Base-by-base conservation (phyloP, 2,329 filamentous ascomycete species). In the Microsporum ferrugineum region DNA sequence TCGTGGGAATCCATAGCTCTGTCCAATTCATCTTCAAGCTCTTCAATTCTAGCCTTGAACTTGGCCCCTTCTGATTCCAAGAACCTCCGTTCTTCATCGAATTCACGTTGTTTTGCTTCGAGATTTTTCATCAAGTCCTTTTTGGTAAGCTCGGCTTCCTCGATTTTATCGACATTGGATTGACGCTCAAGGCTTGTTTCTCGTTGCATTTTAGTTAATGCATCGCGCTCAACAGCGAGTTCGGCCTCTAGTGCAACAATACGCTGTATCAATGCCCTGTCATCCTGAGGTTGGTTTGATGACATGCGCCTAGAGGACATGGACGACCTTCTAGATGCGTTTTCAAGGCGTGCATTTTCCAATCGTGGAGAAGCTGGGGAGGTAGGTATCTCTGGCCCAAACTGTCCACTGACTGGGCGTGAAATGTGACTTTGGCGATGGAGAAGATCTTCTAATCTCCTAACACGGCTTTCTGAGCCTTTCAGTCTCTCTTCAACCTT, bases 51-150 rank as follows among this genome's bases (percentile, higher is more conserved):
- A 60, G 86, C 80, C 69, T 88, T 91, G 61, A 91, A 81, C 12
- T 83, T 82, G 66, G 85, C 87, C 61, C 94, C 85, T 71, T 97
- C 91, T 14, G 84, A 80, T 67, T 96, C 89, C 0, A 97, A 79
- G 7, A 86, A 88, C 68, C 88, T 89, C 43, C 94, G 84, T 73
- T 97, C 92, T 57, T 86, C 85, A 39, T 88, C 80, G 66, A 96
- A 96, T 69, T 97, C 94, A 31, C 84, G 85, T 73, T 96, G 90
- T 65, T 95, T 83, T 10, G 91, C 88, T 70, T 97, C 91, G 77
- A 99, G 89, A 69, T 99, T 99, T 65, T 89, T 87, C 75, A 99
- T 85, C 7, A 99, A 83, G 72, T 97, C 94, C 67, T 88, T 88
- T 73, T 99, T 99, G 0, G 88, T 96, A 2, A 89, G 91, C 67